Conservation (phyloP, 768 basidiomycete genomes). For the Xerocomellus intermedius region DNA sequence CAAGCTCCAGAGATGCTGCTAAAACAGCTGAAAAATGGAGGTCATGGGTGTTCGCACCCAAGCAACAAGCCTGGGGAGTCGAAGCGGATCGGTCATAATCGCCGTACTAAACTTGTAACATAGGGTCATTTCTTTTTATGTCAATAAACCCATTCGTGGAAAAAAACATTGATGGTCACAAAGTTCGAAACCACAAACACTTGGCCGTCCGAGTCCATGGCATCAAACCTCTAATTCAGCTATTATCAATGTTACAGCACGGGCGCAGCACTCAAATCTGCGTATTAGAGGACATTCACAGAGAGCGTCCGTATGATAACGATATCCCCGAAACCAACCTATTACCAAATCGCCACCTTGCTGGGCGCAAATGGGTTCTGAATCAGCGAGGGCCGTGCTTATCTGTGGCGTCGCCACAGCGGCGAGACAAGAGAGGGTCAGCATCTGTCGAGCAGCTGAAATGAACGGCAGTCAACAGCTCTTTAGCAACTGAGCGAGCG, state of each 20-base stretch:
- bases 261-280: background rate
- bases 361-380: background rate
- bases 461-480: too few species aligned
- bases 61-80: constrained; percentile 9
- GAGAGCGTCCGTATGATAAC: background rate
- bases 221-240: background rate
- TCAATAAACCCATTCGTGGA: background rate
- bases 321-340: background rate
- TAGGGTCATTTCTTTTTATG: constrained; percentile 22
- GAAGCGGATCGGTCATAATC: constrained; percentile 4
- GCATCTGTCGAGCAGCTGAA: too few species aligned
- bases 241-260: background rate
- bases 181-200: background rate
- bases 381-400: background rate
- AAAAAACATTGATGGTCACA: background rate
- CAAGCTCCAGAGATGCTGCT: background rate
- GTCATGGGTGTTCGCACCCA: constrained; percentile 11
- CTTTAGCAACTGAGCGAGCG: too few species aligned
- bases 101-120: constrained; percentile 19
- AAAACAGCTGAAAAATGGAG: background rate
- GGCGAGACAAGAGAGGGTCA: background rate
- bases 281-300: background rate
- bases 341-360: constrained; percentile 7
- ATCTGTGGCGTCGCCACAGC: constrained; percentile 4
- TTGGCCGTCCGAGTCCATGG: too few species aligned